These are phyloP conservation scores for Fusarium protoensiforme DNA, from an alignment of 2,329 filamentous ascomycete species.

Conservation along the genomic window DNA sequence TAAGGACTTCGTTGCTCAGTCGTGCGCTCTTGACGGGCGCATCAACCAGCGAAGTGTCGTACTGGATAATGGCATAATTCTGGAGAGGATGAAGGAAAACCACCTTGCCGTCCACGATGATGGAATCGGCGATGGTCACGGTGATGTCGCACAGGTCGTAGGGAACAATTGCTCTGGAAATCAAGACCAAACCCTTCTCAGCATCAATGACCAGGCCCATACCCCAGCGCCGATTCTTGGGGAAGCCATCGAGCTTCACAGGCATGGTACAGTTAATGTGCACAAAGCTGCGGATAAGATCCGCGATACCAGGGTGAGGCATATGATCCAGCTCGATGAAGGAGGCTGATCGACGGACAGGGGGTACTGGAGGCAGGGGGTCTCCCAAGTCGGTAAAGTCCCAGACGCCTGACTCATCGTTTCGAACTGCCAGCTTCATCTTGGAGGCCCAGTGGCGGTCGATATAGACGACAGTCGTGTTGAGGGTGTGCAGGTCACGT, in stretches of 20 bases:
- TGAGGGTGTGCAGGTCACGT: constrained; percentile 91
- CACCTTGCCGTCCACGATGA: constrained; percentile 93
- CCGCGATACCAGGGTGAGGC: constrained; percentile 88
- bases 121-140: constrained; percentile 95
- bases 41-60: constrained; percentile 92
- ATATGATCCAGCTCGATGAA: constrained; percentile 94
- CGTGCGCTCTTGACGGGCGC: constrained; percentile 92
- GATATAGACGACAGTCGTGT: constrained; percentile 91
- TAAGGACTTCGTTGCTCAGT: constrained; percentile 83
- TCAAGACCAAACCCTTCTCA: constrained; percentile 92
- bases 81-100: constrained; percentile 96
- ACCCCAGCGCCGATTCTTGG: constrained; percentile 91
- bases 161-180: constrained; percentile 92
- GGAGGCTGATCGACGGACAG: constrained; percentile 80
- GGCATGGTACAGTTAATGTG: constrained; percentile 94
- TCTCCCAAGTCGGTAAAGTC: constrained; percentile 90
- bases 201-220: constrained; percentile 98
- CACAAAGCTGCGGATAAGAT: constrained; percentile 94
- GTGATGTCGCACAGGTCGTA: constrained; percentile 98
- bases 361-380: constrained; percentile 78
- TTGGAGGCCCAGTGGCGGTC: constrained; percentile 96
- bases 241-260: constrained; percentile 97
- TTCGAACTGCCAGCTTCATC: constrained; percentile 92
- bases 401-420: constrained; percentile 91
- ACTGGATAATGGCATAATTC: constrained; percentile 96